Evolutionary conservation across 345 rosid species (phyloP), one percentile per base, ranked within the genome.

Genomic region (Gossypium sturtianum): DNA sequence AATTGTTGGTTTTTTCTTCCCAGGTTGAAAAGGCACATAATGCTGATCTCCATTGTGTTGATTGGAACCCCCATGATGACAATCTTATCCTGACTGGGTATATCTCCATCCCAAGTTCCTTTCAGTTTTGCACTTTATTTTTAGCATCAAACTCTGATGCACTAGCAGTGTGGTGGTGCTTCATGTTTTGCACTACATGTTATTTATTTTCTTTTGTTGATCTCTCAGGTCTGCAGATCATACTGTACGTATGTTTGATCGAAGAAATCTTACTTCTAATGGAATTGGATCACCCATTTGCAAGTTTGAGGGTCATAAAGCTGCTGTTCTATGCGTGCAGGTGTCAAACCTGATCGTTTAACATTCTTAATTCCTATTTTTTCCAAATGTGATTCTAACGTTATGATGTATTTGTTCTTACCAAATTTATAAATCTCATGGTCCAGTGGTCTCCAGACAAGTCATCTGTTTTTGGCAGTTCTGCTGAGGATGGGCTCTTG

Each of bases 41-140:
- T 83, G 97, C 94, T 72, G 99, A 95, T 83, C 94, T 95, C 75
- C 99, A 95, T 80, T 93, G 97, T 85, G 97, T 95, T 72, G 99
- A 95, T 76, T 91, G 99, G 99, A 95, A 89, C 80, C 93, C 94
- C 56, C 93, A 90, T 80, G 97, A 91, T 71, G 86, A 87, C 78
- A 93, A 91, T 81, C 87, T 93, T 79, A 90, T 95, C 76, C 77
- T 95, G 57, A 93, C 99, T 1, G 99, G 99, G 99, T 95, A 89
- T 77, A 77, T 64, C 69, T 61, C 53, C 4, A 11, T 54, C 60
- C 60, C 75, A 56, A 16, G 53, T n/a, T 76, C 23, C 71, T 67
- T 56, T 43, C 48, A 66, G 51, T 51, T 44, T 22, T 77, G 59
- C 57, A 29, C 5, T 66, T 70, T 67, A 27, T 3, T 64, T 60